These are phyloP conservation scores for Metschnikowia chrysomelidarum DNA, from an alignment of 805 yeast genomes.

Conservation along the genomic window DNA sequence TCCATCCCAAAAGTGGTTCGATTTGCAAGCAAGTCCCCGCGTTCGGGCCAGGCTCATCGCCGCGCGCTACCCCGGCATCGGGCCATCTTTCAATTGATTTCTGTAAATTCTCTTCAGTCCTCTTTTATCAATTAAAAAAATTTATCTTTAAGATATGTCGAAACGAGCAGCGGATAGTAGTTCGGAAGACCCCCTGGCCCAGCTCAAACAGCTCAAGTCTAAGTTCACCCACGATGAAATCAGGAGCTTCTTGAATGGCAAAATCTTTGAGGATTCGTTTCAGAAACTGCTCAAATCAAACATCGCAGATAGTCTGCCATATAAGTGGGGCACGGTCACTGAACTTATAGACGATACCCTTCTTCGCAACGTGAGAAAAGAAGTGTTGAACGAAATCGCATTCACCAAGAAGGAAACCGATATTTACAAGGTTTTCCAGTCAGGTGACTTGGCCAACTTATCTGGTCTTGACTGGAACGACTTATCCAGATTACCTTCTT, in stretches of 20 bases:
- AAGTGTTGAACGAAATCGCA: slow-evolving; percentile 77
- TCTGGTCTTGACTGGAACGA: slow-evolving; percentile 82
- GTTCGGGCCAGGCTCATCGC: no score
- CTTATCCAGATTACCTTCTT: slow-evolving; percentile 65
- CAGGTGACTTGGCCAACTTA: slow-evolving; percentile 88
- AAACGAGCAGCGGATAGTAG: slow-evolving; percentile 12
- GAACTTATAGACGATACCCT: slow-evolving; percentile 74
- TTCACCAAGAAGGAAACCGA: slow-evolving; percentile 97
- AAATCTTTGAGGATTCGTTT: slow-evolving; percentile 47
- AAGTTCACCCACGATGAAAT: slow-evolving; percentile 34
- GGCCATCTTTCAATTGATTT: no score
- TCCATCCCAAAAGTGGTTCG: no score
- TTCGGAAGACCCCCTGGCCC: background rate
- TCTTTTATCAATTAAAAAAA: no score
- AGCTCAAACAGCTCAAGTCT: slow-evolving; percentile 10
- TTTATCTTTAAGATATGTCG: slow-evolving; percentile 11
- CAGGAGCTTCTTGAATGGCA: slow-evolving; percentile 42
- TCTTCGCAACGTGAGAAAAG: slow-evolving; percentile 76
- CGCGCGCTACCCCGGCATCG: no score
- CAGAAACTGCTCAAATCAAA: slow-evolving; percentile 37
- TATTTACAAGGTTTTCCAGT: slow-evolving; percentile 87
- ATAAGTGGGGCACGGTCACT: slow-evolving; percentile 83
- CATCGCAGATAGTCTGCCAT: slow-evolving; percentile 67
- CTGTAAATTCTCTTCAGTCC: no score
- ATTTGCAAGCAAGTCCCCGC: no score